These are phyloP conservation scores for Penicillium thymicola DNA, from an alignment of 2,329 filamentous ascomycete genomes.

Conservation along the genomic window DNA sequence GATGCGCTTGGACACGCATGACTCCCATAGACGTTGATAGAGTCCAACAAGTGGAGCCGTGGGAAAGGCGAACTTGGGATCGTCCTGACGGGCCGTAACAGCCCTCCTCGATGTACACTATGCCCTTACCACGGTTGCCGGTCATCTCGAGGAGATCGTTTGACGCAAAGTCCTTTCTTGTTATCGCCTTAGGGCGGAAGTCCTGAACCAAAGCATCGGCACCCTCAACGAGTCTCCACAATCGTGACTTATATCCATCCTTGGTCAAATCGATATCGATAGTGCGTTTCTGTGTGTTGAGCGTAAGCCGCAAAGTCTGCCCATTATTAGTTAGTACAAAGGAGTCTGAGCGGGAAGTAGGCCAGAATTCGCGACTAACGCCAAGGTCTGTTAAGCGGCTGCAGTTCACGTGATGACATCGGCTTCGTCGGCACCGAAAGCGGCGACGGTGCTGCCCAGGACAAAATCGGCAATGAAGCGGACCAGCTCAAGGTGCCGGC, in stretches of 20 bases:
- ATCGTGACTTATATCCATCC: constrained; percentile 31
- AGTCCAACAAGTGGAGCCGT: no score
- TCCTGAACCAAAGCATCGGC: constrained; percentile 55
- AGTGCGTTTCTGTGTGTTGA: constrained; percentile 16
- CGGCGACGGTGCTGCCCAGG: constrained; percentile 40
- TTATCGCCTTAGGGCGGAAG: constrained; percentile 47
- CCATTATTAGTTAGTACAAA: constrained; percentile 13
- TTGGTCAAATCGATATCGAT: constrained; percentile 45
- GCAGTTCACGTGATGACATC: constrained; percentile 43
- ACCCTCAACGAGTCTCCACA: constrained; percentile 41
- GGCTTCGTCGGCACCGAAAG: constrained; percentile 38
- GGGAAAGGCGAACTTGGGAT: no score
- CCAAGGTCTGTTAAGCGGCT: constrained; percentile 32
- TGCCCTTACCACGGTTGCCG: constrained; percentile 40
- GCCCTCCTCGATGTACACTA: constrained; percentile 50
- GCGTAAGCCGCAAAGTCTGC: constrained; percentile 15
- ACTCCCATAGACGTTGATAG: no score
- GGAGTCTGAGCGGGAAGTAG: neutral
- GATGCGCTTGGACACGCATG: no score
- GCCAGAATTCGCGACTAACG: constrained; percentile 1
- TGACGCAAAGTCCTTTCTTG: constrained; percentile 21
- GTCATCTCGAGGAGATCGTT: constrained; percentile 42
- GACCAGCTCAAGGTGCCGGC: constrained; percentile 34
- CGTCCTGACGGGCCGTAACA: constrained; percentile 43
- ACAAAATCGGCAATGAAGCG: constrained; percentile 46